Conservation (phyloP, 345 rosid genomes). For the Moricandia arvensis region DNA sequence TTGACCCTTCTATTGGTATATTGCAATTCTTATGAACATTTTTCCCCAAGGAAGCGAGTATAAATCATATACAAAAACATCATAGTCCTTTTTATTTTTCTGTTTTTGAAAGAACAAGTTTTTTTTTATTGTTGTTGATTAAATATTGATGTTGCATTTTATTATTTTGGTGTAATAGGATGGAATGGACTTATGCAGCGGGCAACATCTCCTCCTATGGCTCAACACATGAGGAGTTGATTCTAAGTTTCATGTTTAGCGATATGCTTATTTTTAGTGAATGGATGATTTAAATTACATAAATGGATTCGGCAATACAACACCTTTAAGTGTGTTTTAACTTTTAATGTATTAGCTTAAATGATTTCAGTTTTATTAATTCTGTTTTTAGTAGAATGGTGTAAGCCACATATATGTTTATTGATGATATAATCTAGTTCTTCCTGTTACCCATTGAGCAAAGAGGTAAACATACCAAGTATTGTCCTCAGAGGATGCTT, state of each 20-base stretch:
- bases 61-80: not conserved
- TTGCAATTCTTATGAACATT: not conserved
- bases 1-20: conserved; percentile 64
- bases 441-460: too few species aligned
- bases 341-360: not conserved
- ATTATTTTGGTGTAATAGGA: conserved; percentile 37
- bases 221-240: conserved; percentile 51
- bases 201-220: conserved; percentile 40
- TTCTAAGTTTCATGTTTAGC: not conserved
- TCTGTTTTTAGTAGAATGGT: not conserved
- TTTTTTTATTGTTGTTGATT: not conserved
- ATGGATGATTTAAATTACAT: conserved; percentile 5
- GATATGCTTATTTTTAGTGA: not conserved
- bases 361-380: not conserved
- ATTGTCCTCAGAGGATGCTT: too few species aligned
- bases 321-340: not conserved
- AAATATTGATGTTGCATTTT: not conserved
- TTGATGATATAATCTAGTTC: too few species aligned
- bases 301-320: not conserved
- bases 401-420: not conserved
- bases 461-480: too few species aligned
- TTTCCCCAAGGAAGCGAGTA: not conserved
- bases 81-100: not conserved
- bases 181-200: conserved; percentile 53
- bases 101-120: not conserved